Percentiles rank a stretch among this genome's conserved stretches.
phyloP scores from a whole-genome alignment of 2,329 filamentous ascomycete species.

The Simplicillium sp. region DNA sequence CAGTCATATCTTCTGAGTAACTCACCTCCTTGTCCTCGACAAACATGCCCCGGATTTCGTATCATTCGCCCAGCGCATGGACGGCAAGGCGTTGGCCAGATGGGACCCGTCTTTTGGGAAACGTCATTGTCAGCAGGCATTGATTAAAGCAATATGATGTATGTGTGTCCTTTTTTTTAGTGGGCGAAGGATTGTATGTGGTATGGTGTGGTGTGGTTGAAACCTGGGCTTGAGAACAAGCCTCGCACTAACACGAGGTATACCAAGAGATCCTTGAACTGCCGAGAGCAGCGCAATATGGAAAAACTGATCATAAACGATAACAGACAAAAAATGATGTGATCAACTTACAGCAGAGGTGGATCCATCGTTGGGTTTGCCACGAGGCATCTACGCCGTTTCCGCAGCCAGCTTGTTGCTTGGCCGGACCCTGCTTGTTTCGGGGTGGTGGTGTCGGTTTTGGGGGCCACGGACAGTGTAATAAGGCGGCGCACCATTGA shows the following conservation, averaged over 20 bases:
- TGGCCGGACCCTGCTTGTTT: neutral
- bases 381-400: slow-evolving; percentile 6
- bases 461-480: no score
- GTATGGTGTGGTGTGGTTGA: neutral
- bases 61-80: slow-evolving; percentile 8
- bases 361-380: neutral
- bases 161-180: neutral
- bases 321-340: no score
- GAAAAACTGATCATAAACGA: neutral
- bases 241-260: no score
- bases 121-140: neutral
- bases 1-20: neutral
- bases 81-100: slow-evolving; percentile 8
- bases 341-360: slow-evolving; percentile 4
- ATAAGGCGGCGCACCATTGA: no score
- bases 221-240: no score
- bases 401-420: slow-evolving; percentile 1
- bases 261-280: no score
- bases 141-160: neutral
- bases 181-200: neutral
- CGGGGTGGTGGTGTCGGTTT: neutral
- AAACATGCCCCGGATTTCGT: slow-evolving; percentile 8
- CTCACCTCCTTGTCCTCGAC: slow-evolving; percentile 8
- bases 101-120: slow-evolving; percentile 5
- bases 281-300: no score